Evolutionary conservation across 345 rosid genomes (phyloP), one percentile per base, ranked within the genome.

Genomic region (Clausena lansium): DNA sequence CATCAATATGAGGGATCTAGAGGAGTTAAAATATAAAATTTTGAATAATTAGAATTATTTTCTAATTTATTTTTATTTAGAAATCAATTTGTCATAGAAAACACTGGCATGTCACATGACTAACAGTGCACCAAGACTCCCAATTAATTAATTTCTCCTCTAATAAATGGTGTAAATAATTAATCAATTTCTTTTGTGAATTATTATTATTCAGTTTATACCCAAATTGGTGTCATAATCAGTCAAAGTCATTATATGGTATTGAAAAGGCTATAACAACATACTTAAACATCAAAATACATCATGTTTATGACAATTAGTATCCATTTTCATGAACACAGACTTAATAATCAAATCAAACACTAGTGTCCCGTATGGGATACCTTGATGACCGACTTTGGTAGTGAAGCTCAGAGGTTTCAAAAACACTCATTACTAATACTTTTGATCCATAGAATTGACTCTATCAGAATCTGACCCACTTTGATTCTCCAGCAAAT

Each of bases 401-500:
- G 70, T 28, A 62, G 78, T 78, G 65, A 38, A 79, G 28, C 58
- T 55, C 73, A 78, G 78, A 76, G 69, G 57, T 25, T 75, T 32
- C 15, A 28, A 74, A 74, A 22, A 2, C 14, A 55, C 64, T 57
- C 61, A 72, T 81, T 35, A 74, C 82, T 86, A 22, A 13, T 25
- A 22, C 32, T 77, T 83, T n/a, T n/a, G n/a, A n/a, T n/a, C n/a
- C 74, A 67, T 35, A 30, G 50, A 32, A 28, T 78, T 86, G 81
- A 75, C 89, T 78, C 68, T 52, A 73, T 80, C 75, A 79, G 77
- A 67, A 74, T 67, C 55, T 80, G 76, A n/a, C 81, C 79, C 87
- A 39, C 74, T 63, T 60, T 64, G 68, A 70, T 67, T 27, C 58
- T 36, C 82, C 19, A 14, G 68, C 39, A 74, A 33, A 20, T 55